These are phyloP conservation scores for Blastocystis sp. DNA, from an alignment of 352 stramenopile species.

Conservation along the genomic window DNA sequence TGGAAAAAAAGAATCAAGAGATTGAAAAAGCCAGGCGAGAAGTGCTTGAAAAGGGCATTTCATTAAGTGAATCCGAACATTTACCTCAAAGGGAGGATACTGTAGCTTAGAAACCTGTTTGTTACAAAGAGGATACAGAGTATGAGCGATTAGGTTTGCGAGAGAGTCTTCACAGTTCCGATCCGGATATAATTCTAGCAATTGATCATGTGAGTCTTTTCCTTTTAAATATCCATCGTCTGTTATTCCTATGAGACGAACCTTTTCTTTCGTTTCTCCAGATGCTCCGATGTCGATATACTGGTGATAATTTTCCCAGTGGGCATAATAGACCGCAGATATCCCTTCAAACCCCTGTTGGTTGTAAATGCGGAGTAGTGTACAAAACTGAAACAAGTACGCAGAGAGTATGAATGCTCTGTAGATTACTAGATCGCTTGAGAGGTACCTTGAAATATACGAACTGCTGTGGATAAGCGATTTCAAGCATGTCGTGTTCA, in stretches of 20 bases:
- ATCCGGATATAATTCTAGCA: conserved; percentile 27
- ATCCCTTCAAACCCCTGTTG: background rate
- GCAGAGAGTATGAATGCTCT: background rate
- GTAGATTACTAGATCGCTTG: background rate
- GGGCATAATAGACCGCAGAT: background rate
- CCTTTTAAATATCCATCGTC: background rate
- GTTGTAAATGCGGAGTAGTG: background rate
- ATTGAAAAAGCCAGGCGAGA: background rate
- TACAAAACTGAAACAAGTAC: background rate
- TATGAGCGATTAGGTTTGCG: conserved; percentile 45
- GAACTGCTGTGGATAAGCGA: background rate
- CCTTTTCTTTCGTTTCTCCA: background rate
- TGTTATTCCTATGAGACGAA: background rate
- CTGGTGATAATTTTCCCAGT: background rate
- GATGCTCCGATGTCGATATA: background rate
- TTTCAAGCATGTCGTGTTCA: background rate
- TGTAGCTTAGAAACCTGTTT: background rate
- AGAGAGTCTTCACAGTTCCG: conserved; percentile 28
- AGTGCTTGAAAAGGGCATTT: background rate
- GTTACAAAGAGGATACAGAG: conserved; percentile 34
- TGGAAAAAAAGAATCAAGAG: conserved; percentile 19
- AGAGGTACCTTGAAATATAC: background rate
- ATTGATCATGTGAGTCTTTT: background rate
- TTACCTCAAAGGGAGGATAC: background rate
- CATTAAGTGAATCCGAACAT: background rate